A percentile compares a stretch with the other conserved stretches of the same genome.
These are phyloP conservation scores for Claviceps sp. DNA, from an alignment of 2,329 filamentous ascomycete genomes.

Conservation along the genomic window DNA sequence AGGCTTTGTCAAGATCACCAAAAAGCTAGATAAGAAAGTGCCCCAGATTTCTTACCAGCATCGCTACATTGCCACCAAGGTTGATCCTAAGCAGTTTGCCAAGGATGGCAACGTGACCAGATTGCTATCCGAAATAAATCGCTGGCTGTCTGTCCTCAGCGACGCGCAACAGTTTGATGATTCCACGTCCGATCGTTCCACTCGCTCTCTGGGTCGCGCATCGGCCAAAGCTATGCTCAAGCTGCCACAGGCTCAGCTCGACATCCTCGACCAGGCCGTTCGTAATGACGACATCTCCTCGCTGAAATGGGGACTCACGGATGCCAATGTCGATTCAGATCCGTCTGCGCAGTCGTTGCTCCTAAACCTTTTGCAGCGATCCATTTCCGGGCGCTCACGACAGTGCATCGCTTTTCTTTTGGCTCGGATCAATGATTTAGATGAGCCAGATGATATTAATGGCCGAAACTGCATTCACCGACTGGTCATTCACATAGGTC, in stretches of 20 bases:
- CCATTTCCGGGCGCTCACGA: conserved; percentile 57
- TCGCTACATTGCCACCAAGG: conserved; percentile 78
- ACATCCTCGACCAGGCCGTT: conserved; percentile 59
- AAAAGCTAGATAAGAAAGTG: conserved; percentile 96
- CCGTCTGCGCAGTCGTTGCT: conserved; percentile 48
- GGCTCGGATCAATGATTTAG: conserved; percentile 52
- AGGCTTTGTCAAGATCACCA: conserved; percentile 96
- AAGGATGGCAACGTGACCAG: conserved; percentile 46
- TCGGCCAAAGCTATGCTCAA: conserved; percentile 64
- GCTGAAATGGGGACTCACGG: conserved; percentile 43
- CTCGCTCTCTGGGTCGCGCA: conserved; percentile 62
- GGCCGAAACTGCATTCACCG: conserved; percentile 87
- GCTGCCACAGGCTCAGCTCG: conserved; percentile 53
- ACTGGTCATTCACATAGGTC: conserved; percentile 80
- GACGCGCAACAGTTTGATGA: conserved; percentile 70
- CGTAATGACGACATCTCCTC: conserved; percentile 49
- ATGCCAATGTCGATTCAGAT: conserved; percentile 33
- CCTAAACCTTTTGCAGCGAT: conserved; percentile 66
- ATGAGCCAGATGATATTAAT: conserved; percentile 88
- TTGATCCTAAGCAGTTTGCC: conserved; percentile 78
- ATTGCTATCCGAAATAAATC: conserved; percentile 57
- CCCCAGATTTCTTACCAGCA: conserved; percentile 63
- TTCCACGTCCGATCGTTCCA: conserved; percentile 57
- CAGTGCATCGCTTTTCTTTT: conserved; percentile 61
- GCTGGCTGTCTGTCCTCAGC: conserved; percentile 74